Evolutionary conservation across 2,329 filamentous ascomycete genomes (phyloP).

Genomic region (Diaporthe aspalathi): DNA sequence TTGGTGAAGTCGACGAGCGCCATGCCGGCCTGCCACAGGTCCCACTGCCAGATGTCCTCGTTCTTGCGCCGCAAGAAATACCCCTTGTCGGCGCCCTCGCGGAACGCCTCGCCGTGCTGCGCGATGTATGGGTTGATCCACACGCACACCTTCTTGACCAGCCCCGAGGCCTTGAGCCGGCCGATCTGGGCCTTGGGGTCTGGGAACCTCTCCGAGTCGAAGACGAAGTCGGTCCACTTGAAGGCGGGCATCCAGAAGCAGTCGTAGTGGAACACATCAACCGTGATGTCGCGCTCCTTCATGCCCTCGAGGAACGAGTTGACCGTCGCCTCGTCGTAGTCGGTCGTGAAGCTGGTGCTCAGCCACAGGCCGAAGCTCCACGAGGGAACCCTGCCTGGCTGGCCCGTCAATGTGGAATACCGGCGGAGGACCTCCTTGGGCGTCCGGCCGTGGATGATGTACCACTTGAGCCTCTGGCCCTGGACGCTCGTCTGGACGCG

Average conservation of each 20-base stretch:
- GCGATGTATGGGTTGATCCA: slow-evolving; percentile 83
- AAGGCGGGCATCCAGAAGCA: slow-evolving; percentile 84
- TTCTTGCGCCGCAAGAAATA: slow-evolving; percentile 77
- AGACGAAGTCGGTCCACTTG: slow-evolving; percentile 80
- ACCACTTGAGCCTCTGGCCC: slow-evolving; percentile 78
- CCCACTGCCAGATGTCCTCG: slow-evolving; percentile 80
- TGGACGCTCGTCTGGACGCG: slow-evolving; percentile 77
- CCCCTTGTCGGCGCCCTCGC: slow-evolving; percentile 71
- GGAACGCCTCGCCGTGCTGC: slow-evolving; percentile 75
- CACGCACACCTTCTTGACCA: slow-evolving; percentile 74
- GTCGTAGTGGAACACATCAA: slow-evolving; percentile 81
- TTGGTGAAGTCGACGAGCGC: slow-evolving; percentile 80
- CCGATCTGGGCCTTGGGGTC: slow-evolving; percentile 73
- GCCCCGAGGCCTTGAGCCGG: slow-evolving; percentile 70
- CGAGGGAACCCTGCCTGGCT: slow-evolving; percentile 71
- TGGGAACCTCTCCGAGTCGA: slow-evolving; percentile 75
- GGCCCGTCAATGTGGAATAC: slow-evolving; percentile 76
- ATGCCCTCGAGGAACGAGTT: slow-evolving; percentile 76
- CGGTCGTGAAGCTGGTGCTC: slow-evolving; percentile 80
- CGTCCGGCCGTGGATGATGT: slow-evolving; percentile 76
- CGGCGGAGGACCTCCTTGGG: slow-evolving; percentile 77
- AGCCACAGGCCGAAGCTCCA: slow-evolving; percentile 85
- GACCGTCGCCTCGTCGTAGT: slow-evolving; percentile 77
- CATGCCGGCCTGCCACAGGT: slow-evolving; percentile 83
- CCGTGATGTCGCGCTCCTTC: slow-evolving; percentile 70